A percentile compares a stretch with the other conserved stretches of the same genome.
These are phyloP conservation scores for Apiotrichum domesticum DNA, from an alignment of 1,284 basidiomycete species.

Conservation along the genomic window DNA sequence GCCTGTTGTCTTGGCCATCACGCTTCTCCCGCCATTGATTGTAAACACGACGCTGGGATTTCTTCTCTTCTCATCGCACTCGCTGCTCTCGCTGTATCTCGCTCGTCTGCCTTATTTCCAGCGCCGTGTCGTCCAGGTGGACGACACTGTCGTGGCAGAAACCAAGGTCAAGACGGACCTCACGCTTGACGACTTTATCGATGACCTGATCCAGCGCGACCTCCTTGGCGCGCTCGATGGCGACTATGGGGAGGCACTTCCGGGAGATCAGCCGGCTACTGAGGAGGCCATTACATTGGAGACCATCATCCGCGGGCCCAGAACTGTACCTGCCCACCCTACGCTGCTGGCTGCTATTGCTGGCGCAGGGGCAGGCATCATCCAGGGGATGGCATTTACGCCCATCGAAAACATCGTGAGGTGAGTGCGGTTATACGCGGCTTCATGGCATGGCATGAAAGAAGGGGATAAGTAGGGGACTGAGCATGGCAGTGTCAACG, in stretches of 20 bases:
- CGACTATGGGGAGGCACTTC: slow-evolving; percentile 10
- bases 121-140: slow-evolving; percentile 4
- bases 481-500: too few relatives aligned
- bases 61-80: slow-evolving; percentile 45
- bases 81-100: slow-evolving; percentile 38
- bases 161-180: background rate
- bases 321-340: slow-evolving; percentile 39
- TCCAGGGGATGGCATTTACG: slow-evolving; percentile 44
- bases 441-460: too few relatives aligned
- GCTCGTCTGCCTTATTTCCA: slow-evolving; percentile 40
- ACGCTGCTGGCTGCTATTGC: slow-evolving; percentile 41
- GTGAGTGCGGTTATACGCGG: slow-evolving; percentile 16
- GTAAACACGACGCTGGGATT: slow-evolving; percentile 46
- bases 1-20: slow-evolving; percentile 26
- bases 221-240: slow-evolving; percentile 13
- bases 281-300: slow-evolving; percentile 40
- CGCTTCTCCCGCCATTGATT: slow-evolving; percentile 40
- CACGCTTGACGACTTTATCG: slow-evolving; percentile 5
- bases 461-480: too few relatives aligned
- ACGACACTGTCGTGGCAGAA: slow-evolving; percentile 2
- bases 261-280: slow-evolving; percentile 4
- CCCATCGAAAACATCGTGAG: slow-evolving; percentile 46
- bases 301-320: slow-evolving; percentile 36
- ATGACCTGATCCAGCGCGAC: slow-evolving; percentile 8
- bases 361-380: slow-evolving; percentile 40